phyloP scores from a whole-genome alignment of 2,329 filamentous ascomycete species.

The Monilinia fructigena region DNA sequence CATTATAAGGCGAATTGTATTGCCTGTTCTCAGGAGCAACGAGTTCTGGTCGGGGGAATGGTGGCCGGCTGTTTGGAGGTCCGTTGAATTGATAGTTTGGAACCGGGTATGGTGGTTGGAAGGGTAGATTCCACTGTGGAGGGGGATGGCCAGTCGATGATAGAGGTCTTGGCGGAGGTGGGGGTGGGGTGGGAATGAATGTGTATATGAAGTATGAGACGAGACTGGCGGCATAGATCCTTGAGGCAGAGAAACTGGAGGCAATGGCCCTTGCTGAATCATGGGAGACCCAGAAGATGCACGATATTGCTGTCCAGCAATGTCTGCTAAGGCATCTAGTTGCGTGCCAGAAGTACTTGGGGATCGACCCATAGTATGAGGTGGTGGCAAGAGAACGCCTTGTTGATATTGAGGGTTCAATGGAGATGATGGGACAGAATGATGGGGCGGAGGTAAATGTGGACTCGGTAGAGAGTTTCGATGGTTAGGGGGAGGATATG shows the following conservation, averaged over 20 bases:
- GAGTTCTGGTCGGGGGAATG: conserved; percentile 31
- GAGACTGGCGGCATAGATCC: conserved; percentile 13
- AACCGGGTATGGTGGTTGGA: conserved; percentile 27
- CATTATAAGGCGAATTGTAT: conserved; percentile 41
- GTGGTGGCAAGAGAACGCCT: conserved; percentile 34
- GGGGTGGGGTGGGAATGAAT: conserved; percentile 32
- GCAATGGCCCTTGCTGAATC: conserved; percentile 32
- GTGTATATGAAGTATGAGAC: conserved; percentile 25
- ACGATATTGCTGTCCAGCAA: conserved; percentile 39
- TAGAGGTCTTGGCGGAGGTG: conserved; percentile 31
- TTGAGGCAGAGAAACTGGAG: conserved; percentile 15
- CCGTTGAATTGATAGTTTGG: conserved; percentile 28
- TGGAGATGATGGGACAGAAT: conserved; percentile 39
- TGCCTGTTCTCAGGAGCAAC: conserved; percentile 35
- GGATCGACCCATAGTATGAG: conserved; percentile 29
- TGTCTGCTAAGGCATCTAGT: conserved; percentile 38
- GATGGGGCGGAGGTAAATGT: conserved; percentile 35
- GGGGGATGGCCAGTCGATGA: conserved; percentile 31
- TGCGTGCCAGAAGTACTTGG: conserved; percentile 33
- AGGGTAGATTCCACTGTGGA: conserved; percentile 29
- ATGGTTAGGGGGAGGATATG: conserved; percentile 25
- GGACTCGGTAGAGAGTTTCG: conserved; percentile 35
- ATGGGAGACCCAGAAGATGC: conserved; percentile 34
- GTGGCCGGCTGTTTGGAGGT: conserved; percentile 29
- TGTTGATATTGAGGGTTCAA: conserved; percentile 31